Percentiles rank a stretch among this genome's conserved stretches.
These are phyloP conservation scores for Neltuma alba DNA, from an alignment of 306 rosid genomes.

Conservation along the genomic window DNA sequence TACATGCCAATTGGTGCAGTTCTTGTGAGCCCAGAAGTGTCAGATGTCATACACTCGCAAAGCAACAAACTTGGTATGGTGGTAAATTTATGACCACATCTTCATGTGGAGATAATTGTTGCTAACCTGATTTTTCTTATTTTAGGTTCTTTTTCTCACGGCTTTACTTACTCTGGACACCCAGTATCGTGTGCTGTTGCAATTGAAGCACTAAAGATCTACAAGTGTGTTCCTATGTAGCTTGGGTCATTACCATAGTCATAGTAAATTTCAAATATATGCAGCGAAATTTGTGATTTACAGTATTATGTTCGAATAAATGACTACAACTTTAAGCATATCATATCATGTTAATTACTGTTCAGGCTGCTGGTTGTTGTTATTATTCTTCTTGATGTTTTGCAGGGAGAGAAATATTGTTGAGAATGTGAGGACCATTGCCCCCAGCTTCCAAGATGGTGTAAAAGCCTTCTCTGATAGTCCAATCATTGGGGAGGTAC, in stretches of 20 bases:
- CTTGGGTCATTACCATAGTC: conserved; percentile 4
- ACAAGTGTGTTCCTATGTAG: conserved; percentile 63
- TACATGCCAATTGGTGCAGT: conserved; percentile 94
- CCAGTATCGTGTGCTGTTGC: conserved; percentile 90
- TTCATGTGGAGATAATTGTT: conserved; percentile 16
- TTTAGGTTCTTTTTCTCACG: conserved; percentile 74
- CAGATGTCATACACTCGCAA: conserved; percentile 81
- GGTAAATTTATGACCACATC: conserved; percentile 2
- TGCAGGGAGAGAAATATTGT: conserved; percentile 80
- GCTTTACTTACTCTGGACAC: conserved; percentile 96
- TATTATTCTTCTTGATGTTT: conserved; percentile 35
- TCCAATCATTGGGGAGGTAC: conserved; percentile 94
- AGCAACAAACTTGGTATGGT: conserved; percentile 87
- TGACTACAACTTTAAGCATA: background rate
- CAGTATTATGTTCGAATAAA: background rate
- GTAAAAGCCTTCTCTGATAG: conserved; percentile 73
- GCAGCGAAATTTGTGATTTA: background rate
- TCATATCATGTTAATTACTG: conserved; percentile 3
- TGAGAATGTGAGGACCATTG: conserved; percentile 55
- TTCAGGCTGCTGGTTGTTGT: conserved; percentile 17
- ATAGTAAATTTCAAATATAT: background rate
- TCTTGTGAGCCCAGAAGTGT: conserved; percentile 83
- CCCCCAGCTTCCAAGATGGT: conserved; percentile 89
- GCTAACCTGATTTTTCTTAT: conserved; percentile 20
- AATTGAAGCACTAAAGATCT: conserved; percentile 87